Evolutionary conservation across 768 basidiomycete species (phyloP).

Genomic region (Boletellus ananiceps): DNA sequence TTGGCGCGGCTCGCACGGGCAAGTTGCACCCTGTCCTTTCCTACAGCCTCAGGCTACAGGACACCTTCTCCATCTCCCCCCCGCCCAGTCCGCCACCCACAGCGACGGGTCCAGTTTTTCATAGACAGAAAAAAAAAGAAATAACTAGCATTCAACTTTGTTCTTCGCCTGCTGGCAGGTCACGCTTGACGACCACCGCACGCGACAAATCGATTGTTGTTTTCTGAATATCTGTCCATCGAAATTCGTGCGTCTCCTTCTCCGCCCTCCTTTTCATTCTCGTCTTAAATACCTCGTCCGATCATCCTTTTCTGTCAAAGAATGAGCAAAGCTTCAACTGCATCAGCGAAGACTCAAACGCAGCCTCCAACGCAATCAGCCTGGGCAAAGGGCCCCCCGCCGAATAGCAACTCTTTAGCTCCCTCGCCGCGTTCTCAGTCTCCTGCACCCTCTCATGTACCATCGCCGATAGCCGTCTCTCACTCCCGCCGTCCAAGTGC

Average conservation of each 20-base stretch:
- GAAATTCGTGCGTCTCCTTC: slow-evolving; percentile 40
- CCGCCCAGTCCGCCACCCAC: slow-evolving; percentile 32
- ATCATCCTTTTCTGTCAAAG: slow-evolving; percentile 34
- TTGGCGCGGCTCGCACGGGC: slow-evolving; percentile 31
- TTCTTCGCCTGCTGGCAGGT: slow-evolving; percentile 89
- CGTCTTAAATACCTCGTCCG: background rate
- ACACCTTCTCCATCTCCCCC: slow-evolving; percentile 16
- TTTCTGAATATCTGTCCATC: slow-evolving; percentile 43
- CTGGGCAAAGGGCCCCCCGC: slow-evolving; percentile 88
- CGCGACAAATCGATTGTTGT: slow-evolving; percentile 52
- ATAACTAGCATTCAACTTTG: slow-evolving; percentile 45
- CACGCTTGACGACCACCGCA: slow-evolving; percentile 80
- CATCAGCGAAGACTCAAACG: slow-evolving; percentile 67
- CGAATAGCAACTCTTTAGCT: slow-evolving; percentile 43
- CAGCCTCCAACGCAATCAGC: slow-evolving; percentile 72
- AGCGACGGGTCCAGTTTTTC: slow-evolving; percentile 34
- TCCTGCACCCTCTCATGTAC: slow-evolving; percentile 53
- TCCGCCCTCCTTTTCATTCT: slow-evolving; percentile 7
- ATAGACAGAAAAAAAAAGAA: slow-evolving; percentile 37
- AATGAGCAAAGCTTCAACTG: slow-evolving; percentile 92
- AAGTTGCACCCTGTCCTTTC: slow-evolving; percentile 34
- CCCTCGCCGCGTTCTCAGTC: slow-evolving; percentile 75
- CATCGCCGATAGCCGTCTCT: slow-evolving; percentile 43
- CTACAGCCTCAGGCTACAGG: slow-evolving; percentile 38
- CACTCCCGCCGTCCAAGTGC: slow-evolving; percentile 80